Base-by-base conservation (phyloP, 208 protist genomes). In the Ichthyophonus hoferi region DNA sequence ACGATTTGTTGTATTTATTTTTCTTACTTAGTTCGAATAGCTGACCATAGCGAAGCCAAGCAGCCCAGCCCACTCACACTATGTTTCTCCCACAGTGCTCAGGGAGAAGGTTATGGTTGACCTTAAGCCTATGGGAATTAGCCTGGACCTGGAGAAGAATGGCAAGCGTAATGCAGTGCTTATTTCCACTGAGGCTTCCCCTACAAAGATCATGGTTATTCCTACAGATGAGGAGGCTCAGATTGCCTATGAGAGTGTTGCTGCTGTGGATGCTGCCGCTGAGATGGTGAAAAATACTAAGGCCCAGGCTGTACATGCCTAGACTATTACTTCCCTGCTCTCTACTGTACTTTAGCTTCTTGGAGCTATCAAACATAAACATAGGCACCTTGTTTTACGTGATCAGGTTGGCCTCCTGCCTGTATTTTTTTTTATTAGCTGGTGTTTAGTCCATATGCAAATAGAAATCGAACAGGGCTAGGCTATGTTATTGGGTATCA, bases 211-310 rank as follows among this genome's bases (percentile, higher is more conserved):
- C 17, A 42, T 85, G 17, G 39, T 85, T 38, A 85, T 85, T 1
- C 81, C 81, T 12, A 85, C 81, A n/a, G 33, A 85, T 38, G 81
- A 85, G 38, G 81, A 85, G 81, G 81, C 81, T 41, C 81, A 85
- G 40, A 85, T 85, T 85, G 81, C 81, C 38, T 85, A 58, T 50
- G 81, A 85, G 38, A 41, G 81, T 38, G 24, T 85, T 7, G 81
- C 24, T 37, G 35, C 39, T 41, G 39, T 85, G 35, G 33, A 24
- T 24, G 50, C n/a, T n/a, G n/a, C n/a, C n/a, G n/a, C n/a, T n/a
- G n/a, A n/a, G n/a, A n/a, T n/a, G n/a, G n/a, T n/a, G n/a, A n/a
- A n/a, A n/a, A n/a, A n/a, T n/a, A n/a, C n/a, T n/a, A n/a, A n/a
- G n/a, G n/a, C n/a, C n/a, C n/a, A n/a, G n/a, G n/a, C n/a, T n/a